These are phyloP conservation scores for Iberis pinnata DNA, from an alignment of 345 rosid genomes.

Conservation along the genomic window DNA sequence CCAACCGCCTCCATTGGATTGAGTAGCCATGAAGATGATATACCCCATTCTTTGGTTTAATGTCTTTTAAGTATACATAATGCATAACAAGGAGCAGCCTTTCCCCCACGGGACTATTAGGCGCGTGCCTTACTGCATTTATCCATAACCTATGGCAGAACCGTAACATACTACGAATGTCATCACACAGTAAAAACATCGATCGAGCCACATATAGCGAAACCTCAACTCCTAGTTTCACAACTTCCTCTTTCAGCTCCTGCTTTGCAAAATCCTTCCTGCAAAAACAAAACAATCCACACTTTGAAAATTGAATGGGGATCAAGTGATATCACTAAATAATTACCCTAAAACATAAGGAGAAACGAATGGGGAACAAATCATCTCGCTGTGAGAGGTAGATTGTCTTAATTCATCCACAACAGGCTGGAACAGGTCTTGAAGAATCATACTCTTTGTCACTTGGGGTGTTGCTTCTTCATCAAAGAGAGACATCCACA, in stretches of 20 bases:
- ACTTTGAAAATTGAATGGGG: too few relatives aligned
- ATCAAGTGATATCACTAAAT: too few relatives aligned
- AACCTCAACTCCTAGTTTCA: slow-evolving; percentile 9
- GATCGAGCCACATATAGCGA: slow-evolving; percentile 1
- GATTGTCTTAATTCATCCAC: too few relatives aligned
- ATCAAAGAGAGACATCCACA: slow-evolving; percentile 16
- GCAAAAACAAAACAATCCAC: too few relatives aligned
- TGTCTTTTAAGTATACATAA: not conserved
- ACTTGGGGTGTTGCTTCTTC: not conserved
- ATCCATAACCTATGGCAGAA: not conserved
- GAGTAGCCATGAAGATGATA: not conserved
- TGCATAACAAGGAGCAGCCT: not conserved
- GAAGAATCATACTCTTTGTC: not conserved
- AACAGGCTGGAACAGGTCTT: not conserved
- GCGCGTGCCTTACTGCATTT: not conserved
- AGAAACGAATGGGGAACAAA: too few relatives aligned
- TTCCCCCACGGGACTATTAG: not conserved
- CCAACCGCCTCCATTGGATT: not conserved
- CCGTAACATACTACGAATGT: not conserved
- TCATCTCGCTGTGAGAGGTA: too few relatives aligned
- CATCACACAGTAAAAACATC: slow-evolving; percentile 11
- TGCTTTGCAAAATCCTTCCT: not conserved
- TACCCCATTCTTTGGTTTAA: not conserved
- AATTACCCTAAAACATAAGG: slow-evolving; percentile 2
- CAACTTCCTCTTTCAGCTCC: slow-evolving; percentile 1